Conservation (phyloP, 2,329 filamentous ascomycete species). For the Apiospora rasikravindrae region DNA sequence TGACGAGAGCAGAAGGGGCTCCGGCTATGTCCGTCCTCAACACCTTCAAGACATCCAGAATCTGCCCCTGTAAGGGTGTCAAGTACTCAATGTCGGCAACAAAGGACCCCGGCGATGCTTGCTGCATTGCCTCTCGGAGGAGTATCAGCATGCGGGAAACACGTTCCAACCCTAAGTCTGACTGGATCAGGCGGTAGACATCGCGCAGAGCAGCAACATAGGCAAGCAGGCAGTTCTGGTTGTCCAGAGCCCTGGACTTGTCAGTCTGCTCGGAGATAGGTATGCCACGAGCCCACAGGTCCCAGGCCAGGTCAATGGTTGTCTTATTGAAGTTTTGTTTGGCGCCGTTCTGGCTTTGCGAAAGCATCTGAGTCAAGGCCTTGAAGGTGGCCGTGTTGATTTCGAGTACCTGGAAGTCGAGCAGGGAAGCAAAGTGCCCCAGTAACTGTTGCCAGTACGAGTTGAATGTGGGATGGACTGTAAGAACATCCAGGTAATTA, state of each 20-base stretch:
- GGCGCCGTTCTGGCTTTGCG: conserved; percentile 49
- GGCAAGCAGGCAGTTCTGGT: conserved; percentile 84
- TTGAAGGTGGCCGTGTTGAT: conserved; percentile 75
- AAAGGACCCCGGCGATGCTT: conserved; percentile 71
- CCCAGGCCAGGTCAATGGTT: conserved; percentile 69
- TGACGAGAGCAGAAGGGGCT: conserved; percentile 71
- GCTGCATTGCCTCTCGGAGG: conserved; percentile 72
- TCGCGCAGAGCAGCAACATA: conserved; percentile 79
- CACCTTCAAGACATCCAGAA: conserved; percentile 70
- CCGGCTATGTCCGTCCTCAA: conserved; percentile 69
- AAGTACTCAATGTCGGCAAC: conserved; percentile 74
- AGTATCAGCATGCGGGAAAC: conserved; percentile 74
- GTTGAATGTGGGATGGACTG: conserved; percentile 69
- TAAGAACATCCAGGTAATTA: conserved; percentile 76
- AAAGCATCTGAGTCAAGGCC: conserved; percentile 68
- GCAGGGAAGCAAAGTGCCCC: conserved; percentile 67
- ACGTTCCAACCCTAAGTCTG: conserved; percentile 64
- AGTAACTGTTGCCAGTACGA: conserved; percentile 78
- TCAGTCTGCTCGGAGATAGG: conserved; percentile 52
- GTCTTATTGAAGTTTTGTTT: conserved; percentile 51
- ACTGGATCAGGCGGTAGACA: conserved; percentile 76
- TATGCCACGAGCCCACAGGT: conserved; percentile 71
- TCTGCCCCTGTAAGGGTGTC: conserved; percentile 73
- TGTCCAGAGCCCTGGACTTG: conserved; percentile 59
- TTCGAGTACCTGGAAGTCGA: conserved; percentile 69